Conservation (phyloP, 192 early-diverging fungal genomes). For the Coemansia sp. region DNA sequence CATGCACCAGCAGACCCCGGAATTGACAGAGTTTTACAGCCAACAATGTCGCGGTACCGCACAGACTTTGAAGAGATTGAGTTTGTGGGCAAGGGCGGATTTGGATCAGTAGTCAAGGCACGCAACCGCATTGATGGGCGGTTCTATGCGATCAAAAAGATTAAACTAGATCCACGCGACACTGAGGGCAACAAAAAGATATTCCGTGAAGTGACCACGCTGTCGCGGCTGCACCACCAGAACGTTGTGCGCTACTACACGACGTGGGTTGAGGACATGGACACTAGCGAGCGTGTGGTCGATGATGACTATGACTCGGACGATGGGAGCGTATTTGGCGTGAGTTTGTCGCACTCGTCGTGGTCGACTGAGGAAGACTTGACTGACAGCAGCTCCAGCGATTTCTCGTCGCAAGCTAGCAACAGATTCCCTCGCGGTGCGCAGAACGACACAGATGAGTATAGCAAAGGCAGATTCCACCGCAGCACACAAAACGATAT, state of each 20-base stretch:
- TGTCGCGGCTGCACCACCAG: conserved; percentile 79
- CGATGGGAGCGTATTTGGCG: not conserved
- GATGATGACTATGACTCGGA: conserved; percentile 1
- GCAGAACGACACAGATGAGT: not conserved
- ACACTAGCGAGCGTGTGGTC: not conserved
- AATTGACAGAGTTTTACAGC: not conserved
- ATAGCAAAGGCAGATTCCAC: not conserved
- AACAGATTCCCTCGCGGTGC: not conserved
- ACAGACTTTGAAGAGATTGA: conserved; percentile 82
- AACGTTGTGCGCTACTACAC: conserved; percentile 94
- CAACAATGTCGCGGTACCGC: conserved; percentile 60
- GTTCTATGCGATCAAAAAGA: conserved; percentile 90
- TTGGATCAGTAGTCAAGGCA: conserved; percentile 80
- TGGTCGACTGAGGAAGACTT: conserved; percentile 10
- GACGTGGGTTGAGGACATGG: conserved; percentile 83
- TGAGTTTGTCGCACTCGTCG: conserved; percentile 2
- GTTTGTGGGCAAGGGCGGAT: conserved; percentile 87
- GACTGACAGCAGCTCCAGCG: conserved; percentile 8
- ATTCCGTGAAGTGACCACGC: conserved; percentile 86
- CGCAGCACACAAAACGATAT: not conserved
- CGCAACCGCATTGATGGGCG: conserved; percentile 85
- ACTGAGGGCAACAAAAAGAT: conserved; percentile 61
- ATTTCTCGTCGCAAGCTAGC: not conserved
- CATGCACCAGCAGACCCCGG: too few relatives aligned
- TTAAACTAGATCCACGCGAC: conserved; percentile 63